A percentile compares a stretch with the other conserved stretches of the same genome.
Conservation (phyloP, 2,329 filamentous ascomycete genomes). For the Trichophyton rubrum region DNA sequence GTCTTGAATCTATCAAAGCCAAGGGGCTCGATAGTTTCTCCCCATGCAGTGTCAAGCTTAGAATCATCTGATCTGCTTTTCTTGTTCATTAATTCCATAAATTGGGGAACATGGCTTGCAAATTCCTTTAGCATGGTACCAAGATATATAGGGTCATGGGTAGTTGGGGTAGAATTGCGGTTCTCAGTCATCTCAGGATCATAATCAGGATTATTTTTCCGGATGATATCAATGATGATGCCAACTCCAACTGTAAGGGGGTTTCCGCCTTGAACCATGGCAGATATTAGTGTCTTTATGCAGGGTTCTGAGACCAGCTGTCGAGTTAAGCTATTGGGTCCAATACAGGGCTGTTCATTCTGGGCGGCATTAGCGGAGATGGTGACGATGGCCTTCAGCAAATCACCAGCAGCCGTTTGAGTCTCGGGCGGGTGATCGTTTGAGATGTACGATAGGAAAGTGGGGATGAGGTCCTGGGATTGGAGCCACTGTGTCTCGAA, state of each 20-base stretch:
- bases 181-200: slow-evolving; percentile 82
- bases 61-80: not conserved
- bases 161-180: slow-evolving; percentile 65
- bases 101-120: slow-evolving; percentile 80
- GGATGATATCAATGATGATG: slow-evolving; percentile 94
- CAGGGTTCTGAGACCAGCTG: slow-evolving; percentile 82
- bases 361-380: slow-evolving; percentile 97
- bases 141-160: slow-evolving; percentile 86
- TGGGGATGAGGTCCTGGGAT: slow-evolving; percentile 74
- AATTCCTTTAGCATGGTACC: slow-evolving; percentile 82
- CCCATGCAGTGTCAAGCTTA: slow-evolving; percentile 71
- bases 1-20: slow-evolving; percentile 98
- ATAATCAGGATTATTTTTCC: slow-evolving; percentile 99
- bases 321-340: slow-evolving; percentile 88
- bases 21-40: slow-evolving; percentile 78
- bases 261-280: slow-evolving; percentile 90
- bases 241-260: slow-evolving; percentile 91
- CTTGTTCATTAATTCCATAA: slow-evolving; percentile 66
- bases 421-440: slow-evolving; percentile 77
- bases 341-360: slow-evolving; percentile 97
- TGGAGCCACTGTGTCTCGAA: slow-evolving; percentile 62
- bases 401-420: slow-evolving; percentile 92
- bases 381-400: slow-evolving; percentile 96
- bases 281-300: slow-evolving; percentile 68
- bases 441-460: slow-evolving; percentile 72